Conservation (phyloP, 192 early-diverging fungal species). For the Coemansia pectinata region DNA sequence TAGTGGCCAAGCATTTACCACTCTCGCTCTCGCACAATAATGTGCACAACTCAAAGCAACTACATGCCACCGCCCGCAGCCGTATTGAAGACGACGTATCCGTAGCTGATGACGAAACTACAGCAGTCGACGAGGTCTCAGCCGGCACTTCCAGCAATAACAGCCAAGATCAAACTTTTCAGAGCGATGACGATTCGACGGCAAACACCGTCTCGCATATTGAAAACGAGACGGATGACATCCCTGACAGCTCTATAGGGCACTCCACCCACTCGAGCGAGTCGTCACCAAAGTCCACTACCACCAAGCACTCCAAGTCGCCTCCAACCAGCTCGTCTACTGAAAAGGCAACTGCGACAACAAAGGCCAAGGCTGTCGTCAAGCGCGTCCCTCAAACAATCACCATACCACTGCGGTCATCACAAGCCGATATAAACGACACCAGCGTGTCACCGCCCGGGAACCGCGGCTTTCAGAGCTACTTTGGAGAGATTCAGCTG, state of each 20-base stretch:
- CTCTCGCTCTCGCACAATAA: not conserved
- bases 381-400: conserved; percentile 14
- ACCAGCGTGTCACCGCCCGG: conserved; percentile 28
- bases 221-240: not conserved
- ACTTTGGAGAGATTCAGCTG: conserved; percentile 49
- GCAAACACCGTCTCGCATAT: not conserved
- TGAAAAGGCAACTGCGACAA: not conserved
- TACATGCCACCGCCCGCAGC: conserved; percentile 20
- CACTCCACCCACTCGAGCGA: not conserved
- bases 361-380: not conserved
- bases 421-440: conserved; percentile 44
- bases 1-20: not conserved
- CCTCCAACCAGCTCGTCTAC: not conserved
- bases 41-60: conserved; percentile 36
- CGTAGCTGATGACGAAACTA: not conserved
- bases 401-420: conserved; percentile 32
- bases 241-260: not conserved
- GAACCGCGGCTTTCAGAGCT: conserved; percentile 50
- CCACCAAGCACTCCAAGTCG: not conserved
- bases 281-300: not conserved
- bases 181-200: not conserved
- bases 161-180: not conserved
- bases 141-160: conserved; percentile 7
- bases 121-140: conserved; percentile 19
- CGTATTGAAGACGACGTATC: not conserved